Conservation (phyloP, 2,329 filamentous ascomycete genomes). For the Sporothrix humicola region DNA sequence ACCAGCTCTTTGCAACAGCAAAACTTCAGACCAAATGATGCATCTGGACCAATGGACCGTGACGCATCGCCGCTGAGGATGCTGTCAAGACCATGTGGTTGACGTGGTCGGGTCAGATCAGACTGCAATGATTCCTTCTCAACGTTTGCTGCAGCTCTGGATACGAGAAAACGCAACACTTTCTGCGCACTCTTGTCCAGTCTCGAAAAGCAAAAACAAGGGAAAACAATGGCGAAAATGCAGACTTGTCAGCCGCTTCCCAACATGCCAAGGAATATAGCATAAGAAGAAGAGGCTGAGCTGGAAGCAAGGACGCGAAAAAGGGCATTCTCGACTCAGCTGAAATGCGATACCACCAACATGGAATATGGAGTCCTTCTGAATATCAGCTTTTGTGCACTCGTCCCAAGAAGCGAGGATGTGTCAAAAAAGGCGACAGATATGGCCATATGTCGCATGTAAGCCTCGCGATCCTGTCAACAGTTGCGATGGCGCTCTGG, state of each 20-base stretch:
- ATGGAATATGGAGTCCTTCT: no score
- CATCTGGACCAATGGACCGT: no score
- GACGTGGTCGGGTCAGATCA: not conserved
- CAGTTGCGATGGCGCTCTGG: not conserved
- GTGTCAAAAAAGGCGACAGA: not conserved
- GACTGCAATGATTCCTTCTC: conserved; percentile 9
- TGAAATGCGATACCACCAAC: not conserved
- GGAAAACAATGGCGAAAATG: not conserved
- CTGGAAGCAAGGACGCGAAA: not conserved
- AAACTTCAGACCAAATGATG: not conserved
- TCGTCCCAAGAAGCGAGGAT: not conserved
- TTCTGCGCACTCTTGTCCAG: not conserved
- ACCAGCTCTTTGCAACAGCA: not conserved
- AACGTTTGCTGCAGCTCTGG: not conserved
- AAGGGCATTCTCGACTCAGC: not conserved
- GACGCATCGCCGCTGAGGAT: not conserved
- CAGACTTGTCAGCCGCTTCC: conserved; percentile 17
- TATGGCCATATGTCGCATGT: not conserved
- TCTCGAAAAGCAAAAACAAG: not conserved
- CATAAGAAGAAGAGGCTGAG: conserved; percentile 18
- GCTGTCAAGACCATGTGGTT: not conserved
- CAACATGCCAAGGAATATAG: not conserved
- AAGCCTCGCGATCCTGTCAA: not conserved
- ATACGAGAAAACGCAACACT: conserved; percentile 20
- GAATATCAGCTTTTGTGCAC: not conserved